Base-by-base conservation (phyloP, 306 rosid species). In the Hippophae gyantsensis region DNA sequence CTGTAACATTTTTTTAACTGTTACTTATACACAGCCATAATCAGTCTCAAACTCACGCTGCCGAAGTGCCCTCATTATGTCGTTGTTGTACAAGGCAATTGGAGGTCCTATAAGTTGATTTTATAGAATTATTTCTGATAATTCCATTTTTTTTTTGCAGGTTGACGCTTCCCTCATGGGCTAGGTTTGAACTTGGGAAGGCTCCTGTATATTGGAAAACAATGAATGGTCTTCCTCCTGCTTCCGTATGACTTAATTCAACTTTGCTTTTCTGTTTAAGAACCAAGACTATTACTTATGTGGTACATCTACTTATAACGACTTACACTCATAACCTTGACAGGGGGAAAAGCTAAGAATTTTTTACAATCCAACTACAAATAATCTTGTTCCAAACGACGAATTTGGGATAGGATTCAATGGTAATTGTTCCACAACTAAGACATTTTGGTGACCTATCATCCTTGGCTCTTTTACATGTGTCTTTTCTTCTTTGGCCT, bases 121-220 rank as follows among this genome's bases (percentile, higher is more conserved):
- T 50, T 43, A 6, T 47, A 53, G 42, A 56, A 60, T 9, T 48
- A 14, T 5, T 48, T 11, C 12, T 25, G 10, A 63, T 48, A 6
- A 54, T 26, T 6, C 42, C 10, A n/a, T 41, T 59, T n/a, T 40
- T 13, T 32, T 18, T 58, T 73, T 60, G 11, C 44, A 90, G 98
- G 74, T 78, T 68, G 69, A 69, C 72, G 49, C 95, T 90, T 71
- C 96, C 98, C 8, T 75, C 95, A 40, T 87, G 98, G 98, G 86
- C 98, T 47, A 56, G 66, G 75, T 90, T 87, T 77, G 98, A 90
- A 73, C 78, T 90, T 59, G 98, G 98, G 12, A 82, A 43, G 72
- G 73, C 92, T 1, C 75, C 96, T 49, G 83, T 90, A 7, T 87
- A 76, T 56, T 90, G 96, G 98, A 90, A 90, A 80, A 90, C 98